phyloP scores from a whole-genome alignment of 352 stramenopile species.

The Pythium volutum region DNA sequence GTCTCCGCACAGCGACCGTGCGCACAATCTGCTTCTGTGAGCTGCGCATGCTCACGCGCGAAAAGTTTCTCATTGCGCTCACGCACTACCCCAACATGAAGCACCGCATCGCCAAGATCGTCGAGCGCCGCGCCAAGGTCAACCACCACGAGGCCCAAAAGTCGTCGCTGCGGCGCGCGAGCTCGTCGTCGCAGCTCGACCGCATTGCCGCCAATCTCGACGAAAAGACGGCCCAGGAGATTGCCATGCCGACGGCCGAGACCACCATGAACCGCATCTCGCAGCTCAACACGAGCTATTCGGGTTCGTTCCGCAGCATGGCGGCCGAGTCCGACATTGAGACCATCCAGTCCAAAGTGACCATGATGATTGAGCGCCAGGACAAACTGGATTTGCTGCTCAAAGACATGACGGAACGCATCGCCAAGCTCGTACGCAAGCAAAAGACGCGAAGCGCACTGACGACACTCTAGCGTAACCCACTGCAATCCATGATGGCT shows the following conservation, averaged over 20 bases:
- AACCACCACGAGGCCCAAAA: slow-evolving; percentile 9
- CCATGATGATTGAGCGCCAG: slow-evolving; percentile 54
- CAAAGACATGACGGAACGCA: slow-evolving; percentile 36
- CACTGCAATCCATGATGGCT: background rate
- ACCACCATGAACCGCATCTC: slow-evolving; percentile 69
- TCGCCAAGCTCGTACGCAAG: slow-evolving; percentile 4
- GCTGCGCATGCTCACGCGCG: slow-evolving; percentile 72
- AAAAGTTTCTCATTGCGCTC: slow-evolving; percentile 76
- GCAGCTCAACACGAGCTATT: slow-evolving; percentile 89
- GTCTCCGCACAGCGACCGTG: slow-evolving; percentile 63
- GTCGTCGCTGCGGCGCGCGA: slow-evolving; percentile 27
- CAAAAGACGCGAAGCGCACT: slow-evolving; percentile 16
- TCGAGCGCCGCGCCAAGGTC: slow-evolving; percentile 52
- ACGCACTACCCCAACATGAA: slow-evolving; percentile 75
- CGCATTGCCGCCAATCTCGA: slow-evolving; percentile 53
- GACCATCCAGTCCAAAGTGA: slow-evolving; percentile 61
- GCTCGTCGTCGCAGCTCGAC: slow-evolving; percentile 43
- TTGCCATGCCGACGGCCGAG: slow-evolving; percentile 36
- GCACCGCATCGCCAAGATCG: slow-evolving; percentile 72
- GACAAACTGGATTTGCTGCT: slow-evolving; percentile 44
- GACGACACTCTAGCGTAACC: slow-evolving; percentile 5
- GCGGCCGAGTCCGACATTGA: slow-evolving; percentile 73
- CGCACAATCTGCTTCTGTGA: slow-evolving; percentile 80
- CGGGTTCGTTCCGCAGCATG: slow-evolving; percentile 64
- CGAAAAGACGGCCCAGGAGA: slow-evolving; percentile 49